phyloP scores from a whole-genome alignment of 495 filamentous ascomycete species.

The Lophium mytilinum region DNA sequence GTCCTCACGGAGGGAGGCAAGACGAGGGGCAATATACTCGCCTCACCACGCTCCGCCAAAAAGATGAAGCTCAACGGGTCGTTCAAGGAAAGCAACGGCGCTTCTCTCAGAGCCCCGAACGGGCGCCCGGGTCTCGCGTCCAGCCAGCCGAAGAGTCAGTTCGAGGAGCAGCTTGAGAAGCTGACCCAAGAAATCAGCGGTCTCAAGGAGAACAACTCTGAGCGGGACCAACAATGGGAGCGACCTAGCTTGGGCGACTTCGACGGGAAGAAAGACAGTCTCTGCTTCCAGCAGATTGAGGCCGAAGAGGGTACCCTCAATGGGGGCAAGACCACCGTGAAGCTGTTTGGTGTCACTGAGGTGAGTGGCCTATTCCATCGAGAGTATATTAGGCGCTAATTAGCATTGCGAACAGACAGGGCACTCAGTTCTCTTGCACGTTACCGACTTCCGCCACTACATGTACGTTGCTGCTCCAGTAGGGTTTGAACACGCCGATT shows the following conservation, averaged over 20 bases:
- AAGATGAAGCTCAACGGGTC: constrained; percentile 64
- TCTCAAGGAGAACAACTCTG: constrained; percentile 74
- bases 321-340: constrained; percentile 65
- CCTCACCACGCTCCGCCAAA: constrained; percentile 53
- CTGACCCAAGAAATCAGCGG: constrained; percentile 84
- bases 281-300: constrained; percentile 94
- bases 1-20: constrained; percentile 52
- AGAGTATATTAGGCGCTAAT: constrained; percentile 6
- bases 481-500: constrained; percentile 67
- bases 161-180: constrained; percentile 93
- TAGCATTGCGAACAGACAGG: constrained; percentile 44
- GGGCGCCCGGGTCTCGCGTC: constrained; percentile 47
- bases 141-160: constrained; percentile 81
- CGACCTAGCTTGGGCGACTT: constrained; percentile 69
- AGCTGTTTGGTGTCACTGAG: constrained; percentile 97
- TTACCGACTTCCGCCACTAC: constrained; percentile 94
- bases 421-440: constrained; percentile 90
- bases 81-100: not conserved
- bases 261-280: constrained; percentile 57
- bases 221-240: constrained; percentile 92
- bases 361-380: constrained; percentile 33
- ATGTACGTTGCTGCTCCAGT: constrained; percentile 87
- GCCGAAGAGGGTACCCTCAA: constrained; percentile 75
- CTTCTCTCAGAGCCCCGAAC: not conserved
- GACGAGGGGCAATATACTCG: constrained; percentile 40